Evolutionary conservation across 306 rosid genomes (phyloP).

Genomic region (Argentina anserina): DNA sequence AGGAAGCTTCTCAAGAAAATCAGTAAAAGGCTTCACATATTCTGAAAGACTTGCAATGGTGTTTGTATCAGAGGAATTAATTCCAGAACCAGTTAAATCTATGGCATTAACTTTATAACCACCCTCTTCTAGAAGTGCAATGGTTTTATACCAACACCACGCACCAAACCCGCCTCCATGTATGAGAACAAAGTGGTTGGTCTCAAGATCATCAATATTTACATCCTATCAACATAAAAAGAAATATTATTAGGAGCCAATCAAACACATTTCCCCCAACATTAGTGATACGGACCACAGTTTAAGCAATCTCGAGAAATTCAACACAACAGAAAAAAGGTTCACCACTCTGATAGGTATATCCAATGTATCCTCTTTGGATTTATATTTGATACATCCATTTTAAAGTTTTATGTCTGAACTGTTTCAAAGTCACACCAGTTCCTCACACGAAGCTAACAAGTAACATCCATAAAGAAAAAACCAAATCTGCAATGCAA

Average conservation of each 20-base stretch:
- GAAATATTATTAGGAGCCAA: conserved; percentile 1
- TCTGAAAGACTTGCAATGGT: conserved; percentile 60
- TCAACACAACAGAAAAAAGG: neutral
- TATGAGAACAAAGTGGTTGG: conserved; percentile 81
- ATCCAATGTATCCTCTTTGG: neutral
- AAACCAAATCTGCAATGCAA: neutral
- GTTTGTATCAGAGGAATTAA: conserved; percentile 73
- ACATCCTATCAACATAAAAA: conserved; percentile 48
- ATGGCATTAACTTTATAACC: conserved; percentile 83
- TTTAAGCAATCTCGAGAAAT: neutral
- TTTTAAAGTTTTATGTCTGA: neutral
- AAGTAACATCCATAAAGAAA: neutral
- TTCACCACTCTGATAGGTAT: neutral
- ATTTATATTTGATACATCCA: neutral
- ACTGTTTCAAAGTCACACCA: neutral
- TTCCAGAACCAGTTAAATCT: conserved; percentile 93
- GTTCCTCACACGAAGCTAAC: neutral
- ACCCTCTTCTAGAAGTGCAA: conserved; percentile 86
- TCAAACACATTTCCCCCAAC: neutral
- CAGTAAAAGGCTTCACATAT: conserved; percentile 84
- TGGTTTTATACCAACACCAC: conserved; percentile 99
- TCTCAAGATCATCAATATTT: conserved; percentile 81
- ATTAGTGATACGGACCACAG: neutral
- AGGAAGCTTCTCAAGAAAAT: conserved; percentile 70
- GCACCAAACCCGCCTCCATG: conserved; percentile 99